phyloP scores from a whole-genome alignment of 495 filamentous ascomycete species.

The Neurospora sublineolata region DNA sequence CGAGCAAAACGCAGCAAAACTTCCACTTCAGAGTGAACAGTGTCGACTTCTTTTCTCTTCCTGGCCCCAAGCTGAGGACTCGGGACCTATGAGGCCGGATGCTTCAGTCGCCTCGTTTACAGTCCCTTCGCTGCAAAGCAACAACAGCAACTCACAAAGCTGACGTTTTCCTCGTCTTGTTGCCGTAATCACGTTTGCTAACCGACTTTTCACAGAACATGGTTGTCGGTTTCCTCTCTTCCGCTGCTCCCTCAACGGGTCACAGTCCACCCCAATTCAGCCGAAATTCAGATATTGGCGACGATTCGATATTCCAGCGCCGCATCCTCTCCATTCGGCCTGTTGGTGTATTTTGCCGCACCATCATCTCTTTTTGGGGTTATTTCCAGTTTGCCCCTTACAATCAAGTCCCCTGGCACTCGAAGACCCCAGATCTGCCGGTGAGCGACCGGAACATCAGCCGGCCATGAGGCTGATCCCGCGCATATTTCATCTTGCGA shows the following conservation, averaged over 20 bases:
- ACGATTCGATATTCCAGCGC: background rate
- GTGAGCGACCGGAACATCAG: conserved; percentile 15
- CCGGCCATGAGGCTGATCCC: conserved; percentile 16
- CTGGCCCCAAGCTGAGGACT: background rate
- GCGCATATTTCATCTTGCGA: background rate
- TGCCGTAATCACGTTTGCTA: background rate
- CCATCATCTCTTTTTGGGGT: conserved; percentile 14
- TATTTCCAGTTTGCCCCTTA: conserved; percentile 2
- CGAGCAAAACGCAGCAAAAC: background rate
- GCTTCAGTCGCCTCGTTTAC: background rate
- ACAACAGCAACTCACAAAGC: background rate
- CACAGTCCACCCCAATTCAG: background rate
- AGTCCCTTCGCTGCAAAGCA: background rate
- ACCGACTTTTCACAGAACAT: background rate
- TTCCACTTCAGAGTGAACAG: background rate
- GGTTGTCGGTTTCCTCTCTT: background rate
- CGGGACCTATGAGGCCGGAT: background rate
- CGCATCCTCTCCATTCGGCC: background rate
- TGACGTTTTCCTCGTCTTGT: background rate
- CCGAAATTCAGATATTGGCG: background rate
- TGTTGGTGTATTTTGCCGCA: conserved; percentile 15
- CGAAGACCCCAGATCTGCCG: conserved; percentile 19
- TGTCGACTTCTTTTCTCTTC: background rate
- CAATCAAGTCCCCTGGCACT: background rate
- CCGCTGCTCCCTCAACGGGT: background rate